A percentile compares a stretch with the other conserved stretches of the same genome.
Conservation (phyloP, 2,329 filamentous ascomycete species). For the Emydomyces testavorans region DNA sequence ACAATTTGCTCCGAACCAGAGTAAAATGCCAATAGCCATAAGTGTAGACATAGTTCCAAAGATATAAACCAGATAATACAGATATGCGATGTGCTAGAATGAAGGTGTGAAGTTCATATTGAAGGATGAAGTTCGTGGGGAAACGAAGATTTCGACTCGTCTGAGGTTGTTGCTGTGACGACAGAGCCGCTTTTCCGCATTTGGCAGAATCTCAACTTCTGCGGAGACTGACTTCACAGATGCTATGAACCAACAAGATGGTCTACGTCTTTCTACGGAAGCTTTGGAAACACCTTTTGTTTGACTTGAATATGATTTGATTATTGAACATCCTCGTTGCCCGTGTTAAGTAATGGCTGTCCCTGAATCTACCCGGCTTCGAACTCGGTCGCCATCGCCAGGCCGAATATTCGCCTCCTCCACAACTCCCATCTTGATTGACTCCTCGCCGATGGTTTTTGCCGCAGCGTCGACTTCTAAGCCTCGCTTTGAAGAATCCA, state of each 20-base stretch:
- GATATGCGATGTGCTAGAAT: too few relatives aligned
- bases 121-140: background rate
- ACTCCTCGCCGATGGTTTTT: background rate
- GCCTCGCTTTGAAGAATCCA: background rate
- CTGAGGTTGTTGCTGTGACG: constrained; percentile 6
- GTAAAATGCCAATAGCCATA: too few relatives aligned
- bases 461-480: background rate
- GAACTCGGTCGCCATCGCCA: constrained; percentile 9
- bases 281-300: too few relatives aligned
- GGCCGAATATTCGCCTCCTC: constrained; percentile 8
- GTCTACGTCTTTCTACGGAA: too few relatives aligned
- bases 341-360: background rate
- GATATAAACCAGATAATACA: too few relatives aligned
- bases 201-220: constrained; percentile 2
- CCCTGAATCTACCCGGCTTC: background rate
- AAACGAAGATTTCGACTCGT: background rate
- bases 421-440: constrained; percentile 6
- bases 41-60: too few relatives aligned
- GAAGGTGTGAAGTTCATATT: too few relatives aligned
- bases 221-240: too few relatives aligned
- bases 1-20: too few relatives aligned
- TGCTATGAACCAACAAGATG: too few relatives aligned
- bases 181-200: constrained; percentile 4
- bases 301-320: background rate
- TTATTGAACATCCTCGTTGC: background rate